Base-by-base conservation (phyloP, 768 basidiomycete species). In the Auricularia auricula-judae region DNA sequence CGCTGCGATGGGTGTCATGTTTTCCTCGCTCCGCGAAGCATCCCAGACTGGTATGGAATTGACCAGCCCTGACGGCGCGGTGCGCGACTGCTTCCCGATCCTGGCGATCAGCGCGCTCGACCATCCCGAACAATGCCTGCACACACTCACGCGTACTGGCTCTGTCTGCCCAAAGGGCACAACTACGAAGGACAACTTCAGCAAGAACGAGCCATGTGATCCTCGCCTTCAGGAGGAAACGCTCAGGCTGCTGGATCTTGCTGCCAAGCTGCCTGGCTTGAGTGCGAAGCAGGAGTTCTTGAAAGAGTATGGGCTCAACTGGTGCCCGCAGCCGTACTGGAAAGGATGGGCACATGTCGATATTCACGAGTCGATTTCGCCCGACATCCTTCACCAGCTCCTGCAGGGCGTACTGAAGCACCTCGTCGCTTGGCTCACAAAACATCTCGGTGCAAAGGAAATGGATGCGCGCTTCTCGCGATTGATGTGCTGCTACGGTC, bases 41-140 rank as follows among this genome's bases (percentile, higher is more conserved):
- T 77, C 77, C 0, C 3, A 39, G 0, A 56, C 69, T 5, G 79
- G 78, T 4, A 66, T 77, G 18, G 43, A 68, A 0, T 71, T 79
- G 70, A 21, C 51, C 0, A 74, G 72, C 54, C 74, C 74, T 5
- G 73, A 77, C 64, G 76, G 78, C 0, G 68, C 79, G 23, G 61
- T 79, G 21, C 77, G 77, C 54, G 80, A 79, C 39, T 66, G 67
- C 10, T 73, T 74, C 69, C 71, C 62, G 12, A 67, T 64, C 62
- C 65, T 67, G 66, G 72, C 65, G 23, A 68, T 18, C 10, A 69
- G 76, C 56, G 65, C 68, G 16, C 67, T 66, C 0, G 71, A 71
- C 29, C 70, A 70, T 61, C 71, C 68, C 0, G 70, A 70, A 47
- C 68, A 72, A 35, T 42, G 66, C n/a, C 58, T 66, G 0, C 66